Evolutionary conservation across 768 basidiomycete genomes (phyloP).

Genomic region (Tulasnella sp.): DNA sequence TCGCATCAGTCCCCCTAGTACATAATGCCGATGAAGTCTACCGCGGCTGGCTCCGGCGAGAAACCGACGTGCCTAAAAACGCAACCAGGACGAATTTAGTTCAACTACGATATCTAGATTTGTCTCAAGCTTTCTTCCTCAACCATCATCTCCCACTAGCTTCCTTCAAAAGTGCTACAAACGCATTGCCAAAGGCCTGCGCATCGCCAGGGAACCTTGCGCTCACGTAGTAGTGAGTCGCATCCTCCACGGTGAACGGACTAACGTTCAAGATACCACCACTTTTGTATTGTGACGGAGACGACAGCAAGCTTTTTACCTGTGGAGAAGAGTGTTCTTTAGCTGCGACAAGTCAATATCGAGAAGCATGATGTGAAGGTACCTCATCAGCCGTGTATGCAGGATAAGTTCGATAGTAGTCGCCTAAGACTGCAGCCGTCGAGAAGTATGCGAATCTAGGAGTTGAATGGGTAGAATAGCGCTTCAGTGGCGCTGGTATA

Average conservation of each 20-base stretch:
- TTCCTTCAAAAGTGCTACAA: background rate
- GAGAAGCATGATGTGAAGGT: background rate
- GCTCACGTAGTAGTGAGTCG: slow-evolving; percentile 1
- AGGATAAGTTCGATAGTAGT: slow-evolving; percentile 13
- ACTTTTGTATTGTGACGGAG: background rate
- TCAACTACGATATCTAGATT: too few relatives aligned
- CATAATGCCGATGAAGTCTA: too few relatives aligned
- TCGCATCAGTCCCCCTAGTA: too few relatives aligned
- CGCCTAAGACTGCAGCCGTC: background rate
- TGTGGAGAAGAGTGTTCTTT: too few relatives aligned
- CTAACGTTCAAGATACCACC: background rate
- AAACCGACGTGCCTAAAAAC: too few relatives aligned
- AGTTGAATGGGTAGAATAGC: too few relatives aligned
- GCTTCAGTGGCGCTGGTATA: too few relatives aligned
- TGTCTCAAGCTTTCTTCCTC: too few relatives aligned
- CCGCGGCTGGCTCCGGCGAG: too few relatives aligned
- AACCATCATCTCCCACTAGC: background rate
- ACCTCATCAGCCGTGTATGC: slow-evolving; percentile 5
- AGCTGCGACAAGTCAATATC: background rate
- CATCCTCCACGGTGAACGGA: slow-evolving; percentile 7
- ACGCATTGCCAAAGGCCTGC: slow-evolving; percentile 1
- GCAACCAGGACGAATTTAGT: too few relatives aligned
- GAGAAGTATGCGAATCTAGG: slow-evolving; percentile 4
- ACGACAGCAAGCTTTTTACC: too few relatives aligned
- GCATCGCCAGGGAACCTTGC: slow-evolving; percentile 10